Conservation (phyloP, 257 asterid species). For the Solanum boliviense region DNA sequence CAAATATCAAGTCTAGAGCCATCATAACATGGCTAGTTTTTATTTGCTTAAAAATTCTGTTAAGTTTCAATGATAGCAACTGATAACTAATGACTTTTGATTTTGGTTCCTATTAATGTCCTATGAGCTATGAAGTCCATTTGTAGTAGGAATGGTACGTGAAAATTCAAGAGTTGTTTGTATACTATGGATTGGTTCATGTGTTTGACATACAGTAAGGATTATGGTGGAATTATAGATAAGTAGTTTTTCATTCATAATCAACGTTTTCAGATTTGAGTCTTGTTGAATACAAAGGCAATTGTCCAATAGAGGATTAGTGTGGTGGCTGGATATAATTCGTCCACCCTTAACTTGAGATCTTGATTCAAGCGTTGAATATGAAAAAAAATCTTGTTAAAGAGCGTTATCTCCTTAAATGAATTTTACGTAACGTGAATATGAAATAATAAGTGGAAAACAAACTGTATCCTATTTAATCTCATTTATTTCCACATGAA, state of each 20-base stretch:
- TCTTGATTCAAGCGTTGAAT: neutral
- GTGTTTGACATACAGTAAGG: neutral
- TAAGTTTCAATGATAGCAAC: neutral
- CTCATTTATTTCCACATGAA: neutral
- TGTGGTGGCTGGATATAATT: neutral
- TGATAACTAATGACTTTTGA: neutral
- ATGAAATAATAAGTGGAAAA: too few relatives aligned
- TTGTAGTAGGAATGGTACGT: neutral
- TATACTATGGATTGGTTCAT: neutral
- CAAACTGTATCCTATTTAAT: neutral
- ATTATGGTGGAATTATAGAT: too few relatives aligned
- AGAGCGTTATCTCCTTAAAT: rapidly evolving
- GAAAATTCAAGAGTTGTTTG: neutral
- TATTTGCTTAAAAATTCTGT: neutral
- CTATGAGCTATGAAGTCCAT: neutral
- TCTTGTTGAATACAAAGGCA: rapidly evolving
- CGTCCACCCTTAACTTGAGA: neutral
- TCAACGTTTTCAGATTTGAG: rapidly evolving
- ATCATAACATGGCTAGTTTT: neutral
- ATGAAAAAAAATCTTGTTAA: neutral
- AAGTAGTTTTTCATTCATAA: neutral
- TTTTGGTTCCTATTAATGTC: neutral
- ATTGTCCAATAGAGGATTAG: neutral
- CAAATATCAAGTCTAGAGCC: neutral
- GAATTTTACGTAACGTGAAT: rapidly evolving